Conservation (phyloP, 495 filamentous ascomycete species). For the Glarea lozoyensis region DNA sequence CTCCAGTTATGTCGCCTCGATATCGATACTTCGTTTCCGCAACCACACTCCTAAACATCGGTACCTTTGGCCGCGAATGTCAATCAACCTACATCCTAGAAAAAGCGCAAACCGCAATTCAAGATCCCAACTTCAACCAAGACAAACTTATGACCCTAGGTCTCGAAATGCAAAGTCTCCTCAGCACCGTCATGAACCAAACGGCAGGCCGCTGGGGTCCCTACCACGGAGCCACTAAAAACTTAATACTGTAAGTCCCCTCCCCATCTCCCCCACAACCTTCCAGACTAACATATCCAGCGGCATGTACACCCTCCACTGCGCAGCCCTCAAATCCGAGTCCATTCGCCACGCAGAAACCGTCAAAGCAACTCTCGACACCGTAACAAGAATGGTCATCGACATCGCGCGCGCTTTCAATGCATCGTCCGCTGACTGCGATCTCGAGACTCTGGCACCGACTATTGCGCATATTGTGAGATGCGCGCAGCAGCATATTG, state of each 20-base stretch:
- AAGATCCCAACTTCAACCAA: neutral
- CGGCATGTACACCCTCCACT: constrained; percentile 17
- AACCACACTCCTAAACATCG: constrained; percentile 13
- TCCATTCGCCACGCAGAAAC: constrained; percentile 1
- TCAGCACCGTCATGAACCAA: constrained; percentile 22
- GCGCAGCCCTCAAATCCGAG: constrained; percentile 9
- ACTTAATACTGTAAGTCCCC: constrained; percentile 22
- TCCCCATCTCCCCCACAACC: neutral
- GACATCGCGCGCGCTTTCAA: constrained; percentile 18
- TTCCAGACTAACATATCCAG: constrained; percentile 1
- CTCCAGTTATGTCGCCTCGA: constrained; percentile 4
- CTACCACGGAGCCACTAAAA: constrained; percentile 23
- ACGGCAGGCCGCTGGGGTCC: constrained; percentile 12
- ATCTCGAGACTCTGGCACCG: constrained; percentile 6
- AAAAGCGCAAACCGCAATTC: neutral
- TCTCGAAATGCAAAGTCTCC: constrained; percentile 14
- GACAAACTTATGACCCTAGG: constrained; percentile 11
- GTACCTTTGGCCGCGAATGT: constrained; percentile 22
- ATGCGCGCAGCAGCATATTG: constrained; percentile 12
- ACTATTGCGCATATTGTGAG: constrained; percentile 9
- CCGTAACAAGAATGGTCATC: constrained; percentile 19
- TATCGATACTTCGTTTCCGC: constrained; percentile 12
- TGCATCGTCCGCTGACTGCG: constrained; percentile 1
- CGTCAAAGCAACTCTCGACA: constrained; percentile 12
- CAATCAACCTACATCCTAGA: constrained; percentile 28